These are phyloP conservation scores for Naganishia friedmannii DNA, from an alignment of 768 basidiomycete species.

Conservation along the genomic window DNA sequence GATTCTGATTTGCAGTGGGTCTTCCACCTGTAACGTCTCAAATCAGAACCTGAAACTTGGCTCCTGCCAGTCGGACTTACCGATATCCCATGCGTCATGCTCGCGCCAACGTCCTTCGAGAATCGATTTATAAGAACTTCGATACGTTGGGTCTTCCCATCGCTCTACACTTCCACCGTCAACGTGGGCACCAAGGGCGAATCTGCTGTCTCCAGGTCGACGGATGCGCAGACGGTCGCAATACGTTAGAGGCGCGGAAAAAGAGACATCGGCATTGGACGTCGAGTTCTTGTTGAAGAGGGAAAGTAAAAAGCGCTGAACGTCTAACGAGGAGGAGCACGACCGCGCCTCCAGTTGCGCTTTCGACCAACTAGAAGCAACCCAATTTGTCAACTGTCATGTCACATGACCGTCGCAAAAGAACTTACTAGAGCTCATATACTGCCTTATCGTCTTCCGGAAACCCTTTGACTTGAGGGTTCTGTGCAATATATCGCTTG, in stretches of 20 bases:
- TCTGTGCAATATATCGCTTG: slow-evolving; percentile 40
- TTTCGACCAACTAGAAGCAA: slow-evolving; percentile 56
- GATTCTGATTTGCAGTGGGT: slow-evolving; percentile 59
- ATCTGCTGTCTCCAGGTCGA: slow-evolving; percentile 66
- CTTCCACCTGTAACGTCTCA: slow-evolving; percentile 10
- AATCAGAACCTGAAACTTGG: not conserved
- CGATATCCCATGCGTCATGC: slow-evolving; percentile 29
- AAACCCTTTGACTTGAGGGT: slow-evolving; percentile 55
- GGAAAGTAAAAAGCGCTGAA: slow-evolving; percentile 55
- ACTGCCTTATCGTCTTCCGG: slow-evolving; percentile 66
- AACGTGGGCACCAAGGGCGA: slow-evolving; percentile 65
- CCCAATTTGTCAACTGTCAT: not conserved
- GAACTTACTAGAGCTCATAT: slow-evolving; percentile 51
- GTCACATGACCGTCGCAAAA: not conserved
- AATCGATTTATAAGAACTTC: slow-evolving; percentile 61
- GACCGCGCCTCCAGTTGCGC: slow-evolving; percentile 67
- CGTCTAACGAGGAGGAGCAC: slow-evolving; percentile 61
- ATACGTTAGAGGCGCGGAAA: slow-evolving; percentile 67
- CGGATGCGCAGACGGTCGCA: slow-evolving; percentile 73
- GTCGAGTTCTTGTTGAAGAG: slow-evolving; percentile 25
- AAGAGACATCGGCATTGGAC: not conserved
- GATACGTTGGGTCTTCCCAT: slow-evolving; percentile 47
- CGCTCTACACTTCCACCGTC: slow-evolving; percentile 74
- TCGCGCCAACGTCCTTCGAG: slow-evolving; percentile 34
- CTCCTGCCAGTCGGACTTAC: not conserved